Evolutionary conservation across 202 grass and related monocot genomes (phyloP), one percentile per base, ranked within the genome.

Genomic region (Eragrostis tef): DNA sequence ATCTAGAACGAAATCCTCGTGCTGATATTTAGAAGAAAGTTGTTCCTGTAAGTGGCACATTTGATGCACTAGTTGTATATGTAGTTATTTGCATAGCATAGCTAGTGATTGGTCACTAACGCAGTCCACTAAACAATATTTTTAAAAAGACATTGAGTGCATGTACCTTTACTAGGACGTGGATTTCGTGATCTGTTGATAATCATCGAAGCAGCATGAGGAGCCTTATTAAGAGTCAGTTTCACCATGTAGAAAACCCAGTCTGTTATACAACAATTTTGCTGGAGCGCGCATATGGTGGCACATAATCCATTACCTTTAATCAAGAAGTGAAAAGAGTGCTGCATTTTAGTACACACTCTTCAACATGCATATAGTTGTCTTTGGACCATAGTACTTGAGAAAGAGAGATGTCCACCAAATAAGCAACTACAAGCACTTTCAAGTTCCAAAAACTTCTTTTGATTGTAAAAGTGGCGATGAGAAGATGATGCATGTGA

Each of bases 381-480:
- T 39, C 11, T 6, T 15, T 62, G 59, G 47, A 64, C 16, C 0
- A 9, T 65, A 65, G 39, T 44, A 56, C 70, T 31, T 29, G 58
- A 41, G 17, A 26, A 5, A 14, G 57, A n/a, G n/a, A 78, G 7
- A 59, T 47, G 13, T 11, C 25, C 45, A 74, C 70, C 70, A 66
- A 66, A 74, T 34, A 45, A 74, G 34, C 34, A 75, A 67, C 60
- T n/a, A 83, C 3, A 0, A 27, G 59, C 49, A 41, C 29, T 68
- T 68, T 43, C 31, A 68, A 54, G 48, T 68, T 56, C 20, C 64
- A 3, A 58, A 56, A 34, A 42, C 24, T 54, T n/a, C 62, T 22
- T 54, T 42, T 79, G 47, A 6, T 9, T 25, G 20, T 8, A 65
- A 65, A 65, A 7, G 1, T 19, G 17, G 29, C 0, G 15, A 19